Percentiles rank a stretch among this genome's conserved stretches.
phyloP scores from a whole-genome alignment of 2,329 filamentous ascomycete genomes.

The Penicillium olsonii region DNA sequence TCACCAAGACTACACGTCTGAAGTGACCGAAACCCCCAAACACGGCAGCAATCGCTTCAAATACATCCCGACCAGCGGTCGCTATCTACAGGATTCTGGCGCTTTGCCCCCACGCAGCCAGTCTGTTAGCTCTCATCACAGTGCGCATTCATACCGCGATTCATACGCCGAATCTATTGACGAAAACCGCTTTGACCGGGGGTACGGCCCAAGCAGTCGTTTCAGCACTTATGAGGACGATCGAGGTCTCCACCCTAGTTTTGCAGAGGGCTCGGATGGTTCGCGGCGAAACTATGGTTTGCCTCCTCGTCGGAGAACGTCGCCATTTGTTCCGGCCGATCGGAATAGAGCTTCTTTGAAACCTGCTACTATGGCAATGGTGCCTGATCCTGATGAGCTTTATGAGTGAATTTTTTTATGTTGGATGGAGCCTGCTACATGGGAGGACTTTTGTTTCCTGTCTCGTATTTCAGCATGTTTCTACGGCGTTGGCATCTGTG shows the following conservation, averaged over 20 bases:
- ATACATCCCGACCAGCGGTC: conserved; percentile 34
- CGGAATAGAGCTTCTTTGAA: conserved; percentile 26
- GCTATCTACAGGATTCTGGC: conserved; percentile 27
- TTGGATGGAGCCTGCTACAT: not conserved
- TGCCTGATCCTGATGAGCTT: conserved; percentile 39
- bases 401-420: conserved; percentile 27
- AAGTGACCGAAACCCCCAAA: conserved; percentile 27
- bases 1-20: conserved; percentile 31
- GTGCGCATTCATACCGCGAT: conserved; percentile 8
- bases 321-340: conserved; percentile 20
- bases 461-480: conserved; percentile 4
- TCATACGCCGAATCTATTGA: conserved; percentile 14
- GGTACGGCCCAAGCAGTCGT: not conserved
- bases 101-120: conserved; percentile 14
- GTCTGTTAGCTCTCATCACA: conserved; percentile 15
- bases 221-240: conserved; percentile 16
- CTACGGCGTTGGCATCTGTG: conserved; percentile 3
- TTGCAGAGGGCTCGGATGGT: conserved; percentile 13
- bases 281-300: conserved; percentile 14
- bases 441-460: not conserved
- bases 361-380: conserved; percentile 38
- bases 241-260: conserved; percentile 11
- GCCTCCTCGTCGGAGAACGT: conserved; percentile 16
- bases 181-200: conserved; percentile 4
- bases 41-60: conserved; percentile 24